A percentile compares a stretch with the other conserved stretches of the same genome.
phyloP scores from a whole-genome alignment of 139 green algal species.

The Diplosphaera chodatii region DNA sequence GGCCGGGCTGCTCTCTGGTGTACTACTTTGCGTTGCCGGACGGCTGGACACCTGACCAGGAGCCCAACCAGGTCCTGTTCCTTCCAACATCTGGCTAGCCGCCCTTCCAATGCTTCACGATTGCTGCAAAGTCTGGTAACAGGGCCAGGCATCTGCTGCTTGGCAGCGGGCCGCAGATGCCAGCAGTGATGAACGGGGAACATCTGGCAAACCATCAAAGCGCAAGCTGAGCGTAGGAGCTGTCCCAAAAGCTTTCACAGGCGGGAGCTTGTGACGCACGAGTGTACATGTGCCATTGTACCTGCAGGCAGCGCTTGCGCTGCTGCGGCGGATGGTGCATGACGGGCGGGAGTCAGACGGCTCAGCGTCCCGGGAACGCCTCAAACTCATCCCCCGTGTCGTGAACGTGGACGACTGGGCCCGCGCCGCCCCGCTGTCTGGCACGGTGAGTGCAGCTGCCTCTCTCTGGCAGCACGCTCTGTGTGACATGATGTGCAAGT shows the following conservation, averaged over 20 bases:
- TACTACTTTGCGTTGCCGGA: constrained; percentile 72
- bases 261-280: too few relatives aligned
- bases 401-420: constrained; percentile 79
- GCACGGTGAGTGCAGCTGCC: neutral
- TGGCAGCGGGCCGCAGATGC: too few relatives aligned
- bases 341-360: constrained; percentile 66
- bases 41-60: constrained; percentile 49
- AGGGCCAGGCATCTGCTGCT: too few relatives aligned
- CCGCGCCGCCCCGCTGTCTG: constrained; percentile 48
- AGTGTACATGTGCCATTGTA: too few relatives aligned
- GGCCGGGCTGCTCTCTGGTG: constrained; percentile 57
- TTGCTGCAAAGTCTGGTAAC: too few relatives aligned
- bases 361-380: constrained; percentile 52
- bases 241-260: too few relatives aligned
- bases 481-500: too few relatives aligned
- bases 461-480: too few relatives aligned
- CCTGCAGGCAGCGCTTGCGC: constrained; percentile 41
- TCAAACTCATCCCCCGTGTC: constrained; percentile 81
- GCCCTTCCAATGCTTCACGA: too few relatives aligned
- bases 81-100: neutral
- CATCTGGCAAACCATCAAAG: too few relatives aligned
- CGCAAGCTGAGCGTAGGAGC: too few relatives aligned
- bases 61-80: constrained; percentile 5
- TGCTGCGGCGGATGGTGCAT: constrained; percentile 64
- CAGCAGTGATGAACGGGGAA: neutral